Evolutionary conservation across 1,284 basidiomycete genomes (phyloP).

Genomic region (Ustilago tritici): DNA sequence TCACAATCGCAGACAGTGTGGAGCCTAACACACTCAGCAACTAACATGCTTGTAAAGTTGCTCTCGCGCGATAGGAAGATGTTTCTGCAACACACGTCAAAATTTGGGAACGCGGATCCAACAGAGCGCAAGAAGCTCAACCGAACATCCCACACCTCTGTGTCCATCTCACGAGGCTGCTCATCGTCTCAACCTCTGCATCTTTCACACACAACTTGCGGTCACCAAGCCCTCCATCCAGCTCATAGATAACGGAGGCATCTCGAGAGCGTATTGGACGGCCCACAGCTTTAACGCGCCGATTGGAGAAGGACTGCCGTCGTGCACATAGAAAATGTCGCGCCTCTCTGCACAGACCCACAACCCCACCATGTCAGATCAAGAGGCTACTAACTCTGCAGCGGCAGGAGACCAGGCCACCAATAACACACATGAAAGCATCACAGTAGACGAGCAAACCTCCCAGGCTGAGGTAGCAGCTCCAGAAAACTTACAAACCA

Average conservation of each 20-base stretch:
- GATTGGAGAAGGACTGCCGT: not conserved
- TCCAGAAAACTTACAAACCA: not conserved
- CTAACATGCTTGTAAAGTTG: not conserved
- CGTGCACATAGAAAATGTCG: not conserved
- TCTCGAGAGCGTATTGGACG: not conserved
- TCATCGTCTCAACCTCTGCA: not conserved
- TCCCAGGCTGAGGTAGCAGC: not conserved
- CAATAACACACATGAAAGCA: not conserved
- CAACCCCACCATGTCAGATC: conserved; percentile 42
- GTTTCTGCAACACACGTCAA: conserved; percentile 13
- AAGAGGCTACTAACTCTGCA: conserved; percentile 18
- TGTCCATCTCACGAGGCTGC: not conserved
- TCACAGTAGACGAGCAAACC: conserved; percentile 1
- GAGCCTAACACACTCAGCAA: conserved; percentile 22
- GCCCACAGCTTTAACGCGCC: not conserved
- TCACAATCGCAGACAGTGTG: conserved; percentile 7
- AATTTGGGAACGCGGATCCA: conserved; percentile 9
- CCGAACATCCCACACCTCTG: not conserved
- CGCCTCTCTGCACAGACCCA: conserved; percentile 18
- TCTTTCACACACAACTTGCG: not conserved
- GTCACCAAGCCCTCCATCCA: not conserved
- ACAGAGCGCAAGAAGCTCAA: conserved; percentile 1
- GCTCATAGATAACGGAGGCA: not conserved
- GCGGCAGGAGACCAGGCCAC: conserved; percentile 3
- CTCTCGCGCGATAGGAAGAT: conserved; percentile 43